Evolutionary conservation across 768 basidiomycete genomes (phyloP), one percentile per base, ranked within the genome.

Genomic region (Leccinum subgranulosum): DNA sequence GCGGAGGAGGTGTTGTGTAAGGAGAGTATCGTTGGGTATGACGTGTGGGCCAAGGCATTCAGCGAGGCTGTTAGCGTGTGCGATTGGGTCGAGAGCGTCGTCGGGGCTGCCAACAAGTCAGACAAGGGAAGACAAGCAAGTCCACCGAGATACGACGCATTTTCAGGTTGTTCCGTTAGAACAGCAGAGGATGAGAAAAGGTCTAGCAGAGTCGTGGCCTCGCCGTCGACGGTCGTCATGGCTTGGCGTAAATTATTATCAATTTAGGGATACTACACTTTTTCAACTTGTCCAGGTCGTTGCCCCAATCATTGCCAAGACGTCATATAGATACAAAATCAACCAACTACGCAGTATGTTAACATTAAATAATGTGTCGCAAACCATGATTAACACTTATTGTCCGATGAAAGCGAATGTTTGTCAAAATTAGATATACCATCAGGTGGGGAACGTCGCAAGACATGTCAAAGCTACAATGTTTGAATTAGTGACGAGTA

Each of bases 11-110:
- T 88, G 49, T 81, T 73, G 69, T 95, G 93, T 11, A 95, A 80
- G n/a, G 90, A 87, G 60, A 96, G 82, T 70, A 97, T 96, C 0
- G 93, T 94, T 28, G 90, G 85, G 72, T 97, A 94, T 23, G 94
- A 94, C 4, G 92, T 87, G 59, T 92, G 89, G 54, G 94, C 95
- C 14, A 98, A 81, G 43, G 90, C 88, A 10, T 91, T 94, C 60
- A 97, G 79, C 55, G 93, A 94, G 47, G 91, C 87, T 7, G 92
- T 93, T 53, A 97, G 81, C 58, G 93, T 89, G 51, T 92, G 86
- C 0, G 90, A 83, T 57, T 95, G 92, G 1, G 92, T 89, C 51
- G 90, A 84, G 53, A 98, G 86, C 39, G 81, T 68, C 3, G 83
- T 76, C 0, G 95, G 95, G 66, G 94, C 87, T 1, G 83, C 72